Base-by-base conservation (phyloP, 306 rosid species). In the Comarum palustre region DNA sequence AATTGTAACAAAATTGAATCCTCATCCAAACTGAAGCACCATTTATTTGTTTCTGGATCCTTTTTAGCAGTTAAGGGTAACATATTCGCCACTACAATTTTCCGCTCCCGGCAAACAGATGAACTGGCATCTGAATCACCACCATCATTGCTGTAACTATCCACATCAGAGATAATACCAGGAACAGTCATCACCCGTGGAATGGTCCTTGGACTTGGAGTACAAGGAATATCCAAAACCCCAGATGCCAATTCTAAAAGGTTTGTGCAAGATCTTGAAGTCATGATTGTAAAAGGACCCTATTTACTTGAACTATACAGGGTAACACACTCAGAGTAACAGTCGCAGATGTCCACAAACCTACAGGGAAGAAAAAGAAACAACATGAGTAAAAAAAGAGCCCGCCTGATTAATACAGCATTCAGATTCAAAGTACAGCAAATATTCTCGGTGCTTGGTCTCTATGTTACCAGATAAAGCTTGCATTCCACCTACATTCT, bases 51-150 rank as follows among this genome's bases (percentile, higher is more conserved):
- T 71, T 88, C 86, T 29, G 73, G 43, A 76, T 88, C 90, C 84
- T 83, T 89, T 84, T 85, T 88, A 39, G 95, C 90, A 77, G 85
- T 87, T 81, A 91, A 67, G 1, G 95, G 97, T 68, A 91, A 80
- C 90, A 88, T 88, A 75, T 91, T 91, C 34, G 94, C 95, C 66
- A 91, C 97, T 22, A 91, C 73, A 76, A 91, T 91, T 79, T 86
- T 91, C 68, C 95, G 79, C 78, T 91, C 97, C 47, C 77, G 82
- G 71, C 72, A 84, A 29, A 77, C 84, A 73, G 89, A 87, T 52
- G 92, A 87, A 79, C 81, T 74, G 41, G 78, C 81, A 79, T 88
- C 95, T 60, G 95, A 88, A 60, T 88, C 94, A 46, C 82, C 88
- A 50, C 85, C 90, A 74, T 75, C 82, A 77, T 61, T 66, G 66